Percentiles rank a stretch among this genome's conserved stretches.
phyloP scores from a whole-genome alignment of 306 rosid species.

The Rubus idaeus region DNA sequence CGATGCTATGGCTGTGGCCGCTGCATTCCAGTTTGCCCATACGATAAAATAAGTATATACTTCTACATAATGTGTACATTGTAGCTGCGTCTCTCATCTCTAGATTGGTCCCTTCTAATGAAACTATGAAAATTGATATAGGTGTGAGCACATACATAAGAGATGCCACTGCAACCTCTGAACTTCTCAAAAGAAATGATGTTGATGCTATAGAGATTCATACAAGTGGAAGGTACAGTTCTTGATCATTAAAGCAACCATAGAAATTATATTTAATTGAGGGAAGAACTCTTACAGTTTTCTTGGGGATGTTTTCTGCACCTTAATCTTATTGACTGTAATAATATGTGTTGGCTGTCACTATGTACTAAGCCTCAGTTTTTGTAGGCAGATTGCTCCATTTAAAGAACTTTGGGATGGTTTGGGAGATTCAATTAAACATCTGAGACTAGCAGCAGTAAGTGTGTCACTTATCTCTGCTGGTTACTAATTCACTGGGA shows the following conservation, averaged over 20 bases:
- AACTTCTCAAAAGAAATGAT: constrained; percentile 58
- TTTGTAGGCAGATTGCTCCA: constrained; percentile 50
- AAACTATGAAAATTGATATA: constrained; percentile 31
- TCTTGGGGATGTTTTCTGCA: neutral
- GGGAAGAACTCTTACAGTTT: neutral
- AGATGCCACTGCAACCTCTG: constrained; percentile 59
- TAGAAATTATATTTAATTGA: neutral
- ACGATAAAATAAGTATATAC: constrained; percentile 73
- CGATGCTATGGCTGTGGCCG: constrained; percentile 98
- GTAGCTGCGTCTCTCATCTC: constrained; percentile 11
- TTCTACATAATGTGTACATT: neutral
- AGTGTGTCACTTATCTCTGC: constrained; percentile 35
- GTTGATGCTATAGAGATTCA: constrained; percentile 90
- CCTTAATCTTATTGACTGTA: neutral
- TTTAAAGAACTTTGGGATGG: constrained; percentile 75
- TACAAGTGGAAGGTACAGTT: constrained; percentile 76
- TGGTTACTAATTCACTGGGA: neutral
- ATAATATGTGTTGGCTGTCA: neutral
- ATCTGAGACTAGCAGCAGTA: constrained; percentile 69
- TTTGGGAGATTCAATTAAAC: constrained; percentile 57
- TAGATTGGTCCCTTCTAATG: neutral
- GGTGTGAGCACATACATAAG: constrained; percentile 70
- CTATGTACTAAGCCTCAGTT: constrained; percentile 14
- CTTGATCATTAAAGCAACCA: constrained; percentile 6
- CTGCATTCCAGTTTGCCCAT: constrained; percentile 93